phyloP scores from a whole-genome alignment of 495 filamentous ascomycete genomes.

The Penicillium ochrochloron region DNA sequence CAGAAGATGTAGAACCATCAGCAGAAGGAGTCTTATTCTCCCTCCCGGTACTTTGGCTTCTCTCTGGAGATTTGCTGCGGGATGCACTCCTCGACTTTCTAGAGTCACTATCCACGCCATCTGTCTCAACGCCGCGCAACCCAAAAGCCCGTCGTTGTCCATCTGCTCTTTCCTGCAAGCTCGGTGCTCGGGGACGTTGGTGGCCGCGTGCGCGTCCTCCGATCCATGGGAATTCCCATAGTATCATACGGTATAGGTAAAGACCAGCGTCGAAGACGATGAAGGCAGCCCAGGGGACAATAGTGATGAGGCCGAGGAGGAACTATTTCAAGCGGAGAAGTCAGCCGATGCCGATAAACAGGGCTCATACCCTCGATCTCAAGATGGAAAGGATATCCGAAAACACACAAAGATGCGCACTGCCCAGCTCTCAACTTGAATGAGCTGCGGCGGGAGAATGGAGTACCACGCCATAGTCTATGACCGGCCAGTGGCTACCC shows the following conservation, averaged over 20 bases:
- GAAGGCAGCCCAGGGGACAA: constrained; percentile 68
- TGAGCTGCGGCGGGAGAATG: constrained; percentile 61
- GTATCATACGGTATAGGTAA: constrained; percentile 63
- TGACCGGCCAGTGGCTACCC: neutral
- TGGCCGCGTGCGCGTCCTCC: constrained; percentile 68
- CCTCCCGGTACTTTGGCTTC: constrained; percentile 9
- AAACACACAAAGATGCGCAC: constrained; percentile 64
- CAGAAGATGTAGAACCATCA: constrained; percentile 11
- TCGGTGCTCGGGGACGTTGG: constrained; percentile 66
- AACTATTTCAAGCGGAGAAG: constrained; percentile 49
- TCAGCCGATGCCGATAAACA: neutral
- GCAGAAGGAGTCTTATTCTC: constrained; percentile 20
- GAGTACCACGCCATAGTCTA: constrained; percentile 65
- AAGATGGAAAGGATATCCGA: neutral
- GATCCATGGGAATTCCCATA: constrained; percentile 63
- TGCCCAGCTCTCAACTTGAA: constrained; percentile 65
- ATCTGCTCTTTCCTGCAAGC: constrained; percentile 62
- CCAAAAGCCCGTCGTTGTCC: constrained; percentile 58
- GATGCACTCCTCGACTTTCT: neutral
- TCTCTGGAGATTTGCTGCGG: neutral
- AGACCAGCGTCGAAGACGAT: constrained; percentile 70
- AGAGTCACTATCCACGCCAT: constrained; percentile 9
- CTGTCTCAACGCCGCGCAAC: constrained; percentile 35
- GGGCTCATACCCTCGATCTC: too few species aligned
- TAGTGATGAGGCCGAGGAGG: constrained; percentile 64